Evolutionary conservation across 2,329 filamentous ascomycete genomes (phyloP).

Genomic region (Ophiostoma angusticollis): DNA sequence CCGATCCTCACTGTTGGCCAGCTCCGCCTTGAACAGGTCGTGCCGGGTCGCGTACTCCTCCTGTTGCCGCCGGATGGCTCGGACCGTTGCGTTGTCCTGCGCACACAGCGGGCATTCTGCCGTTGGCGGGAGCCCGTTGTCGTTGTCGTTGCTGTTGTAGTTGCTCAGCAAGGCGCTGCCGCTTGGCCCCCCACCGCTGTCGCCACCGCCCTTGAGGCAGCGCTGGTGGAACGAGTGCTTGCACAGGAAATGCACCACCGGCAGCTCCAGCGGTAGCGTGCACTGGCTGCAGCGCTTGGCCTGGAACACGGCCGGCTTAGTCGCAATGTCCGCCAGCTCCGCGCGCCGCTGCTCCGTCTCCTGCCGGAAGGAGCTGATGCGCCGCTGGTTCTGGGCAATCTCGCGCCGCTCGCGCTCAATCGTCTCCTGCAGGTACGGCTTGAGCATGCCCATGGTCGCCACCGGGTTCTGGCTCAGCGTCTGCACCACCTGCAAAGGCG

Average conservation of each 20-base stretch:
- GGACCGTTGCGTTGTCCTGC: slow-evolving; percentile 72
- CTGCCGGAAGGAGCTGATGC: slow-evolving; percentile 69
- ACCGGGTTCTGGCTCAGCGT: slow-evolving; percentile 58
- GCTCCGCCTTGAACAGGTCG: slow-evolving; percentile 73
- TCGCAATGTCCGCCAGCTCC: slow-evolving; percentile 64
- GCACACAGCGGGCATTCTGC: slow-evolving; percentile 79
- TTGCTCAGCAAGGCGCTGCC: slow-evolving; percentile 18
- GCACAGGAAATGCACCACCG: slow-evolving; percentile 89
- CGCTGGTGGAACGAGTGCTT: slow-evolving; percentile 94
- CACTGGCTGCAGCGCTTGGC: slow-evolving; percentile 80
- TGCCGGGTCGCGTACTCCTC: slow-evolving; percentile 76
- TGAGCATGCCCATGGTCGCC: slow-evolving; percentile 95
- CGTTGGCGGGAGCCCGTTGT: too few relatives aligned
- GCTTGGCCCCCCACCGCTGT: slow-evolving; percentile 8
- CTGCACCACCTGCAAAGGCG: slow-evolving; percentile 91
- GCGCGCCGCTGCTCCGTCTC: slow-evolving; percentile 70
- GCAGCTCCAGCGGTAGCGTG: slow-evolving; percentile 64
- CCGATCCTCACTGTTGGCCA: slow-evolving; percentile 64
- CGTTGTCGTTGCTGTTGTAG: background rate
- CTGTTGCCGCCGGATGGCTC: slow-evolving; percentile 75
- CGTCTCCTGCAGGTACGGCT: slow-evolving; percentile 77
- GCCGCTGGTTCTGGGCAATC: slow-evolving; percentile 64
- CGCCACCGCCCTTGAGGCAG: slow-evolving; percentile 48
- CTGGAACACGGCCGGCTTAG: slow-evolving; percentile 80
- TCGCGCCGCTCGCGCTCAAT: slow-evolving; percentile 81